Evolutionary conservation across 208 protist species (phyloP), one percentile per base, ranked within the genome.

Genomic region (Leishmania braziliensis): DNA sequence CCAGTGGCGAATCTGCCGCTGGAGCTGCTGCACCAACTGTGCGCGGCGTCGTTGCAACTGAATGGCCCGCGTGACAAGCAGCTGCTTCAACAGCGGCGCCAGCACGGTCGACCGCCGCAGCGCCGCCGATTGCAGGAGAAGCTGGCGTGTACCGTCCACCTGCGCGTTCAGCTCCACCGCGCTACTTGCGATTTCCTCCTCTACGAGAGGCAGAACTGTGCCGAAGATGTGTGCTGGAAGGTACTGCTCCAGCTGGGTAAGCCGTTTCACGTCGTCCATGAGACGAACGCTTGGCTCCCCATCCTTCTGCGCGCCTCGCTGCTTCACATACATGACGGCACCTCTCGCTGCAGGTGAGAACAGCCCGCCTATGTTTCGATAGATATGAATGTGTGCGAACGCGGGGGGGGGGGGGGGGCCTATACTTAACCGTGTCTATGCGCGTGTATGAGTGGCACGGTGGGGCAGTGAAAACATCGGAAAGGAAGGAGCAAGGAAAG

Each of bases 31-130:
- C 46, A 90, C 78, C 29, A 91, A 56, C 16, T 81, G 71, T 23
- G 60, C 77, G 23, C 90, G 90, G 29, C 74, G 77, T 12, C 84
- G 81, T 60, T 93, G 90, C 68, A 93, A 72, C 23, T 77, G 77
- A 18, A 72, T 43, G 2, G 80, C 88, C 26, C 78, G 78, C 10
- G 72, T 77, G 50, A 91, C 60, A 14, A 90, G 72, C 20, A 88
- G 79, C 43, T 84, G 72, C 43, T 84, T 78, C 56, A 87, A 39
- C n/a, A 81, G 70, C 26, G 84, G 79, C 5, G 74, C 58, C 43
- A 87, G 48, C 5, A 83, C 63, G 3, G 71, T 70, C 48, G 84
- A 81, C 53, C 84, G 84, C 66, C 80, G 69, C 50, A 81, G 56
- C 53, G 68, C 83, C 26, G 80, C 78, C 10, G 65, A 74, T 63